Percentiles rank a stretch among this genome's conserved stretches.
Evolutionary conservation across 1,139 yeast species (phyloP).

Genomic region (Kluyveromyces marxianus): DNA sequence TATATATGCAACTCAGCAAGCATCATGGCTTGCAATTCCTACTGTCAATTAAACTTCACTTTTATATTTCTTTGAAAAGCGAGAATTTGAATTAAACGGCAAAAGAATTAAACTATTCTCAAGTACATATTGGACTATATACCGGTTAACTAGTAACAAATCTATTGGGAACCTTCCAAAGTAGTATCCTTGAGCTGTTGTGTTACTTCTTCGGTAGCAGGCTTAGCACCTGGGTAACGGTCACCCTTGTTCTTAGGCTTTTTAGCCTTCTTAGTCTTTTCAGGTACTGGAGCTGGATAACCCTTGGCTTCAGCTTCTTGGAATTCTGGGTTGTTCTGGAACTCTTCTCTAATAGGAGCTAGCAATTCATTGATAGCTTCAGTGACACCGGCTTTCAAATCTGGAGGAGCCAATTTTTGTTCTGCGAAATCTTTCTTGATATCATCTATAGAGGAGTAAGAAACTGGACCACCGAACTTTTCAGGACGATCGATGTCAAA

Average conservation of each 20-base stretch:
- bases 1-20: too few species aligned
- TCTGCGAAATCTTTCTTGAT: slow-evolving; percentile 65
- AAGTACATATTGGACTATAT: background rate
- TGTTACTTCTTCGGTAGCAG: slow-evolving; percentile 26
- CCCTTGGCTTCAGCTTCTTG: slow-evolving; percentile 70
- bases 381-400: slow-evolving; percentile 85
- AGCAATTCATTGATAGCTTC: slow-evolving; percentile 73
- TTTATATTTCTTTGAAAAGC: too few species aligned
- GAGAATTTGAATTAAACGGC: too few species aligned
- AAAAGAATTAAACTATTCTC: too few species aligned
- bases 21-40: too few species aligned
- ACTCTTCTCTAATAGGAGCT: slow-evolving; percentile 77
- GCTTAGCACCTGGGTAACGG: slow-evolving; percentile 61
- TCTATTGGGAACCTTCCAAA: slow-evolving; percentile 15
- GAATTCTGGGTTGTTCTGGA: slow-evolving; percentile 55
- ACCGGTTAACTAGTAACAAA: background rate
- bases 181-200: slow-evolving; percentile 32
- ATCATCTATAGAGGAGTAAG: slow-evolving; percentile 60
- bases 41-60: too few species aligned
- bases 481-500: slow-evolving; percentile 88
- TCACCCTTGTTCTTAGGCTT: slow-evolving; percentile 82
- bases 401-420: slow-evolving; percentile 81
- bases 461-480: slow-evolving; percentile 89
- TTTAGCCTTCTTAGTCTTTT: slow-evolving; percentile 56
- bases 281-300: slow-evolving; percentile 68